Evolutionary conservation across 2,329 filamentous ascomycete genomes (phyloP), one percentile per base, ranked within the genome.

Genomic region (Trichoderma gracile): DNA sequence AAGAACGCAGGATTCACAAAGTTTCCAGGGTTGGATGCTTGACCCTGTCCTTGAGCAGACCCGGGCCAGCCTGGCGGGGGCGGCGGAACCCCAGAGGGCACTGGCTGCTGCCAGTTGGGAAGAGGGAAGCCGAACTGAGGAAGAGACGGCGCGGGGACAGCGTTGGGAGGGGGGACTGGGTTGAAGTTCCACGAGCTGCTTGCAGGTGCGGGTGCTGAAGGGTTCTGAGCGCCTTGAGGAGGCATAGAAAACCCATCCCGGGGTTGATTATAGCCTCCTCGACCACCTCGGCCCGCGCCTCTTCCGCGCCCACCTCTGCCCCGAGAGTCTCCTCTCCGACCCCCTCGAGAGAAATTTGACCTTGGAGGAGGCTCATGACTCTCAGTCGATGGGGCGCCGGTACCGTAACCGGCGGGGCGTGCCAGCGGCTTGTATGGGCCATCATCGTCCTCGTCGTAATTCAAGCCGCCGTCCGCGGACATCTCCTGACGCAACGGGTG

Each of bases 351-450:
- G 12, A 73, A 70, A 19, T 71, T 71, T 33, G 73, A 65, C 67
- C 75, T 70, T 33, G 71, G 71, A 50, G 68, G 68, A 42, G 77
- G 67, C 73, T 81, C 73, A 25, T 72, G 72, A 4, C 68, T 67
- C 75, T 81, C 71, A 74, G 73, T 74, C 70, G 80, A 71, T 47
- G 72, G 78, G 71, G 79, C 83, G 0, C 78, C 80, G 65, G 78
- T 78, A 6, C 82, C 84, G 65, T 89, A 86, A 55, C 88, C 88
- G 19, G 84, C 80, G 1, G 91, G 91, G 19, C 91, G 81, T 21
- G 88, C 77, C 19, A 94, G 80, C 5, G 89, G 89, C 67, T 86
- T 89, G 74, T 94, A 94, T 0, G 86, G 86, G 0, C 87, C 87
- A 66, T 89, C 86, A 2, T 88, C 84, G 30, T 84, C 83, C 63